Evolutionary conservation across 2,329 filamentous ascomycete species (phyloP).

Genomic region (Setomelanomma holmii): DNA sequence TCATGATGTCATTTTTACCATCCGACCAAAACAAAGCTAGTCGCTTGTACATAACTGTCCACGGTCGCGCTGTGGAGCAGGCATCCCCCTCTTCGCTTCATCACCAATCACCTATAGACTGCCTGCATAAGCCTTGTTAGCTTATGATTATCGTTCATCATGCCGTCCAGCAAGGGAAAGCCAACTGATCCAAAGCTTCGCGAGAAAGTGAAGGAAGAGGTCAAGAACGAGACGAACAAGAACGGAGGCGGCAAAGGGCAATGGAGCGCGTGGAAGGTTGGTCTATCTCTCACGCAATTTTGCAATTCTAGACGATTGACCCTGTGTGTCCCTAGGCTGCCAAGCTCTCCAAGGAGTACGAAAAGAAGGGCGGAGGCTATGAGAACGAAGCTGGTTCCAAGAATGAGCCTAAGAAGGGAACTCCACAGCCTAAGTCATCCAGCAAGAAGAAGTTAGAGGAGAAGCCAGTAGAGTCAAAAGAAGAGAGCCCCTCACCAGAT

Average conservation of each 20-base stretch:
- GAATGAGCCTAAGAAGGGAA: slow-evolving; percentile 54
- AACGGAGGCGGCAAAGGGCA: slow-evolving; percentile 56
- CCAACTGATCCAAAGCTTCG: slow-evolving; percentile 55
- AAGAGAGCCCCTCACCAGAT: slow-evolving; percentile 13
- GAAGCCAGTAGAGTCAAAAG: slow-evolving; percentile 22
- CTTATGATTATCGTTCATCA: slow-evolving; percentile 19
- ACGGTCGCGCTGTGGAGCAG: slow-evolving; percentile 1
- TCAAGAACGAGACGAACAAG: slow-evolving; percentile 56
- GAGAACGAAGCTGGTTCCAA: slow-evolving; percentile 53
- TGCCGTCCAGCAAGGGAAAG: slow-evolving; percentile 55
- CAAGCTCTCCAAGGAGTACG: slow-evolving; percentile 55
- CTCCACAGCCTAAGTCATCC: slow-evolving; percentile 46
- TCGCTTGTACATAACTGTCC: slow-evolving; percentile 15
- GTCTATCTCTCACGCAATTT: slow-evolving; percentile 3
- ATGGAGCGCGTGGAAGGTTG: slow-evolving; percentile 57
- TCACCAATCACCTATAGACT: background rate
- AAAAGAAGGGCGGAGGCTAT: slow-evolving; percentile 49
- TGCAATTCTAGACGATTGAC: too few relatives aligned
- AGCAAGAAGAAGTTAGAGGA: slow-evolving; percentile 28
- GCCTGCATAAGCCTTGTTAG: background rate
- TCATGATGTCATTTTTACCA: slow-evolving; percentile 29
- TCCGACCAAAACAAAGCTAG: slow-evolving; percentile 23
- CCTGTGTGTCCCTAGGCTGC: slow-evolving; percentile 46
- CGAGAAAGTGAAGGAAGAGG: slow-evolving; percentile 55
- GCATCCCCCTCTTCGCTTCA: background rate